Base-by-base conservation (phyloP, 257 asterid genomes). In the Knoxia roxburghii region DNA sequence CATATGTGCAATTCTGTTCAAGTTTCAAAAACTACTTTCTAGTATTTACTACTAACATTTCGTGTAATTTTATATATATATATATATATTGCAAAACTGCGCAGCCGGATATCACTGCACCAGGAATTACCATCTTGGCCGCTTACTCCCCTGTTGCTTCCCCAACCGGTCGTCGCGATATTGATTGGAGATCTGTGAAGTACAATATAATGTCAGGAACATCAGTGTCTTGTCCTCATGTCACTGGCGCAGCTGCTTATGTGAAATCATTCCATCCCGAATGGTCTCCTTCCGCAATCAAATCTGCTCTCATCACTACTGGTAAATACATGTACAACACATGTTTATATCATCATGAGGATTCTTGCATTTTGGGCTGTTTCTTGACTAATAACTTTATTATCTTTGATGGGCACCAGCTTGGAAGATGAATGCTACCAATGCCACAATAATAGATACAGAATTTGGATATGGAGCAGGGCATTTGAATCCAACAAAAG, bases 61-160 rank as follows among this genome's bases (percentile, higher is more conserved):
- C n/a, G n/a, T n/a, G n/a, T n/a, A n/a, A 37, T 37, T 9, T 3
- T 37, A 37, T 37, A 33, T 2, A 17, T 3, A 4, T 24, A 43
- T 0, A 45, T 64, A 4, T 1, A 21, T 24, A 4, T 23, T 41
- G n/a, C 40, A 11, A 64, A 14, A 18, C 15, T 68, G 6, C 41
- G 40, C 61, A 73, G 79, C 79, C 79, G 13, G 79, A 75, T 50
- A 64, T 69, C 37, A 54, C 75, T 23, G 79, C 79, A 5, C 79
- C 79, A 18, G 79, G 79, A 49, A 62, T 69, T 26, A 50, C 55
- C n/a, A 75, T 75, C 41, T 37, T 75, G 68, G 79, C 79, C 0
- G 75, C 75, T 52, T 75, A 10, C 29, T 65, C 79, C 2, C 68
- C 71, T 3, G 7, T 0, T 7, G 63, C 29, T 48, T 21, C 56